phyloP scores from a whole-genome alignment of 2,329 filamentous ascomycete species.

The Ophidiomyces ophidiicola region DNA sequence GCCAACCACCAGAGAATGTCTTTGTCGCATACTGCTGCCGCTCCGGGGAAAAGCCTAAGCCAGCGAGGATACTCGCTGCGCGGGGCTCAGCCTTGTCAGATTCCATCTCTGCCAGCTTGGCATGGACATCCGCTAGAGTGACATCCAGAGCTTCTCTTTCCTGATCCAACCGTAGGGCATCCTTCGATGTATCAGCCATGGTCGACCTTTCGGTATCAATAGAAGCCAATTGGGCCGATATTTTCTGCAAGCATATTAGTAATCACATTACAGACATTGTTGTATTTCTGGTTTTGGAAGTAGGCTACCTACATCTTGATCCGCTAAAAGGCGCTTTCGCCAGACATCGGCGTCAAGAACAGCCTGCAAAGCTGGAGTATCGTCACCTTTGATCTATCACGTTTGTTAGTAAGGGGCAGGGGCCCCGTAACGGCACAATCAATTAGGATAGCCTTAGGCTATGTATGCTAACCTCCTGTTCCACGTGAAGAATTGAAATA shows the following conservation, averaged over 20 bases:
- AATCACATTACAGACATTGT: slow-evolving; percentile 10
- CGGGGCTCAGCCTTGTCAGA: slow-evolving; percentile 95
- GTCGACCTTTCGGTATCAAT: slow-evolving; percentile 66
- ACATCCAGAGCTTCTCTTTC: slow-evolving; percentile 83
- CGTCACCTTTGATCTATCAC: slow-evolving; percentile 72
- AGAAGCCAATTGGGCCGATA: slow-evolving; percentile 58
- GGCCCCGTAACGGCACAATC: not conserved
- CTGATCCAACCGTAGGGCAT: slow-evolving; percentile 71
- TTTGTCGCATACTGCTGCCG: slow-evolving; percentile 86
- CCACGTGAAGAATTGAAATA: slow-evolving; percentile 96
- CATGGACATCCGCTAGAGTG: slow-evolving; percentile 80
- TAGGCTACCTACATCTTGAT: slow-evolving; percentile 57
- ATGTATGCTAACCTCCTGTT: slow-evolving; percentile 65
- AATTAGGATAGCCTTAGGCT: not conserved
- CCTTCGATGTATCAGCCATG: slow-evolving; percentile 82
- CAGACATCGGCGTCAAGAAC: slow-evolving; percentile 96
- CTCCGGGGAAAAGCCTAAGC: slow-evolving; percentile 90
- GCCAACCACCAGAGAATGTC: slow-evolving; percentile 98
- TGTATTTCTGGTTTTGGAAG: not conserved
- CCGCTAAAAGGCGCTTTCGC: slow-evolving; percentile 84
- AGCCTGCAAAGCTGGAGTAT: slow-evolving; percentile 86
- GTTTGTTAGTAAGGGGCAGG: slow-evolving; percentile 1
- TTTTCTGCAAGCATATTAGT: slow-evolving; percentile 44
- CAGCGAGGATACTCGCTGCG: slow-evolving; percentile 89
- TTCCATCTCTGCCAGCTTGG: slow-evolving; percentile 94